These are phyloP conservation scores for Colletotrichum viniferum DNA, from an alignment of 2,329 filamentous ascomycete species.

Conservation along the genomic window DNA sequence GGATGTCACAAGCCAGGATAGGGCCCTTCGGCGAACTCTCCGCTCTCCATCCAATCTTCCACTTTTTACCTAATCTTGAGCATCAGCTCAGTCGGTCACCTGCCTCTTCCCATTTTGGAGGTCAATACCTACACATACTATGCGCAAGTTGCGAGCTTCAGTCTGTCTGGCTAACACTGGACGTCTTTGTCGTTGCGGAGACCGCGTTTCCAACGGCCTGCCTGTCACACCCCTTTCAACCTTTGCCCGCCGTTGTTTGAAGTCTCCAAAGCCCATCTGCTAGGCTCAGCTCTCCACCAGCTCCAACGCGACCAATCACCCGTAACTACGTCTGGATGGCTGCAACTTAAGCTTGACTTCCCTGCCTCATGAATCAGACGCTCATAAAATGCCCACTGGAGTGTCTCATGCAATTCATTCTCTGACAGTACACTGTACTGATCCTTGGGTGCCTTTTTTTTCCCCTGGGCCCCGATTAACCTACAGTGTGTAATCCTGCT, in stretches of 20 bases:
- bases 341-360: background rate
- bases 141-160: background rate
- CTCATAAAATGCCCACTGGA: background rate
- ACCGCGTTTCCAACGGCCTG: background rate
- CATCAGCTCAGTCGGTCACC: background rate
- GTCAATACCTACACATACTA: background rate
- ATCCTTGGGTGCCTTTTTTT: background rate
- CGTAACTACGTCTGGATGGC: background rate
- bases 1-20: background rate
- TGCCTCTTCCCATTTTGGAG: background rate
- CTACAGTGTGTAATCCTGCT: background rate
- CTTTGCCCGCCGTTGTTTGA: background rate
- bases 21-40: background rate
- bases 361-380: background rate
- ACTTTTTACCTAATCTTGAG: background rate
- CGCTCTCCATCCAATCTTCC: background rate
- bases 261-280: background rate
- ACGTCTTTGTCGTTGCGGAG: background rate
- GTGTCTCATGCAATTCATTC: background rate
- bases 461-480: background rate
- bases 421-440: background rate
- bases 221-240: background rate
- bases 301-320: background rate
- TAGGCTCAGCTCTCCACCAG: background rate
- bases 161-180: background rate